Percentiles rank a stretch among this genome's conserved stretches.
phyloP scores from a whole-genome alignment of 768 basidiomycete species.

The Amanita jacksonii region DNA sequence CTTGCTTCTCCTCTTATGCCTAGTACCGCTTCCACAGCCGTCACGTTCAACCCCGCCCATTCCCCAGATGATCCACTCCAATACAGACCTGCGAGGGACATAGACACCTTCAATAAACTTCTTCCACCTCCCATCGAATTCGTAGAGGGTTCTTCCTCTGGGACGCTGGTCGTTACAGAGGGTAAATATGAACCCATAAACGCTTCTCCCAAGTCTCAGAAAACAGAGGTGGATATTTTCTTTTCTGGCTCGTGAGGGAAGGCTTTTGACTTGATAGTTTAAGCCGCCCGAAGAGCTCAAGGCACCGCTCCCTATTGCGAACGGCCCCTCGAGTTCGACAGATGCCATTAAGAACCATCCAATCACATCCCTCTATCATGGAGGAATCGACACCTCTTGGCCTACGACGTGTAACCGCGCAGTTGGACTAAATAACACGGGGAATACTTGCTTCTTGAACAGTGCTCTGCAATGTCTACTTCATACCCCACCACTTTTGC shows the following conservation, averaged over 20 bases:
- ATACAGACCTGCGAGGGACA: conserved; percentile 58
- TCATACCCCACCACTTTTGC: conserved; percentile 83
- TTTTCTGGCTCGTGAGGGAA: neutral
- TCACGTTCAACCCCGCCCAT: conserved; percentile 39
- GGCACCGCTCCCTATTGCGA: conserved; percentile 11
- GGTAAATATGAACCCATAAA: conserved; percentile 82
- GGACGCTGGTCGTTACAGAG: conserved; percentile 58
- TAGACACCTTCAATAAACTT: conserved; percentile 69
- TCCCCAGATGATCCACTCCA: conserved; percentile 41
- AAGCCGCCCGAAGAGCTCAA: conserved; percentile 14
- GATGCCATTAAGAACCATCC: conserved; percentile 21
- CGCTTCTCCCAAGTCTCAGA: conserved; percentile 42
- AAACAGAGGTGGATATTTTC: conserved; percentile 36
- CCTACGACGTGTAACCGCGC: conserved; percentile 39
- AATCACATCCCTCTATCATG: conserved; percentile 35
- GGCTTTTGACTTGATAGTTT: neutral
- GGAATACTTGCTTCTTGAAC: conserved; percentile 96
- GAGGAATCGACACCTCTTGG: conserved; percentile 56
- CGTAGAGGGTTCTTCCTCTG: conserved; percentile 76
- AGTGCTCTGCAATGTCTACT: conserved; percentile 88
- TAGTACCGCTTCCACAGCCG: conserved; percentile 17
- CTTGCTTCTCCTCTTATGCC: conserved; percentile 58
- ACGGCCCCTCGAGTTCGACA: conserved; percentile 14
- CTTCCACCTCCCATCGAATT: conserved; percentile 78
- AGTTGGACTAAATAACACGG: conserved; percentile 70